These are phyloP conservation scores for Lactifluus subvellereus DNA, from an alignment of 768 basidiomycete species.

Conservation along the genomic window DNA sequence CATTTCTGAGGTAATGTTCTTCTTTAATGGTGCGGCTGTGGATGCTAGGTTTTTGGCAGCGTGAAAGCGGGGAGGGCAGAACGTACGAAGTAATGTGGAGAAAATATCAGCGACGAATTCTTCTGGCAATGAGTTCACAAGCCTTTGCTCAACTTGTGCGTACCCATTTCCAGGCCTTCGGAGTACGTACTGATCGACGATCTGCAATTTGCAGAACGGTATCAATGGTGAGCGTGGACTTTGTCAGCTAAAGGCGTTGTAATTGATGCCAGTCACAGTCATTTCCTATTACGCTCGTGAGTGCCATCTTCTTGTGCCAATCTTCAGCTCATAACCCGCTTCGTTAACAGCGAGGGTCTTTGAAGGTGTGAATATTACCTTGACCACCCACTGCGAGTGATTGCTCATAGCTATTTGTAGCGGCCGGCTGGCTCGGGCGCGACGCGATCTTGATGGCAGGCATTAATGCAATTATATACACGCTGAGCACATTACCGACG, in stretches of 20 bases:
- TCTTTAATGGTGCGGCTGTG: background rate
- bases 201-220: conserved; percentile 57
- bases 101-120: conserved; percentile 77
- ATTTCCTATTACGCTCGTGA: conserved; percentile 93
- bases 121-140: conserved; percentile 93
- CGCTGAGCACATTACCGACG: conserved; percentile 79
- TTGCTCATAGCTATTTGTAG: conserved; percentile 36
- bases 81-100: conserved; percentile 82
- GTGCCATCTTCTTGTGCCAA: conserved; percentile 28
- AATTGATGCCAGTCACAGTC: conserved; percentile 40
- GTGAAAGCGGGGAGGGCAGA: conserved; percentile 67
- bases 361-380: conserved; percentile 51
- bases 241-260: conserved; percentile 2
- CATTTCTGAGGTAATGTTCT: conserved; percentile 50
- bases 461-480: conserved; percentile 79
- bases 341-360: conserved; percentile 69
- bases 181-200: background rate
- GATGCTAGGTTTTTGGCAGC: conserved; percentile 37
- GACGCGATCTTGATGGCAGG: conserved; percentile 95
- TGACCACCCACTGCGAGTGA: background rate
- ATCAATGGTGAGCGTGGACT: conserved; percentile 67
- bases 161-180: conserved; percentile 18
- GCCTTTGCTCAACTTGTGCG: conserved; percentile 90
- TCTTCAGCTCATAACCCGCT: conserved; percentile 11
- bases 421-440: conserved; percentile 92